Percentiles rank a stretch among this genome's conserved stretches.
Conservation (phyloP, 768 basidiomycete genomes). For the Boletus fagicola region DNA sequence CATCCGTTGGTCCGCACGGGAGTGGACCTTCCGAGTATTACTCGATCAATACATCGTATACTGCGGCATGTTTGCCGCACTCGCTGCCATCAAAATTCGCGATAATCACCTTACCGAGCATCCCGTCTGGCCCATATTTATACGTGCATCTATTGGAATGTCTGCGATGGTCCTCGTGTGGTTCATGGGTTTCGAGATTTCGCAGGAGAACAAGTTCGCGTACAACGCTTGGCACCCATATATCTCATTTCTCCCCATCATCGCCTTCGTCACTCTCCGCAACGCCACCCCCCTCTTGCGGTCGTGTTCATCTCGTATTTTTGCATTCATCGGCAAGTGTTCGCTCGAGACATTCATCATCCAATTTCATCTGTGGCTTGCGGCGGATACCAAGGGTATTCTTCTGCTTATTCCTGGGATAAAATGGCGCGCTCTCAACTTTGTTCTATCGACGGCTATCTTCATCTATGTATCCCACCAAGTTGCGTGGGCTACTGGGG, state of each 20-base stretch:
- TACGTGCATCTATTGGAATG: slow-evolving; percentile 46
- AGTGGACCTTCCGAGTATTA: slow-evolving; percentile 87
- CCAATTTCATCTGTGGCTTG: slow-evolving; percentile 87
- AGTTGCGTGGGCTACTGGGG: slow-evolving; percentile 71
- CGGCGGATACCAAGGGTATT: slow-evolving; percentile 79
- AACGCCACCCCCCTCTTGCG: slow-evolving; percentile 73
- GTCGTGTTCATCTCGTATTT: slow-evolving; percentile 63
- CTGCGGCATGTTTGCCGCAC: slow-evolving; percentile 76
- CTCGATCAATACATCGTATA: slow-evolving; percentile 91
- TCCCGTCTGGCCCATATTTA: slow-evolving; percentile 56
- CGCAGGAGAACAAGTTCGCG: slow-evolving; percentile 72
- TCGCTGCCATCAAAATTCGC: slow-evolving; percentile 71
- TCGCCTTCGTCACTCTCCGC: slow-evolving; percentile 71
- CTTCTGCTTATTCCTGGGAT: slow-evolving; percentile 77
- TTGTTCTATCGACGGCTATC: slow-evolving; percentile 68
- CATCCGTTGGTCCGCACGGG: slow-evolving; percentile 80
- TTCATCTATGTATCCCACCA: slow-evolving; percentile 81
- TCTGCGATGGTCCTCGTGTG: slow-evolving; percentile 60
- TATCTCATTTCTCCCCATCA: slow-evolving; percentile 76
- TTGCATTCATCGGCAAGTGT: slow-evolving; percentile 81
- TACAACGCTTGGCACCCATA: slow-evolving; percentile 88
- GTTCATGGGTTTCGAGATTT: slow-evolving; percentile 83
- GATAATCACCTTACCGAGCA: slow-evolving; percentile 71
- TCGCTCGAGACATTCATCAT: slow-evolving; percentile 91
- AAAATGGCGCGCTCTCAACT: slow-evolving; percentile 71